Base-by-base conservation (phyloP, 108 stramenopile genomes). In the Skeletonema tropicum region DNA sequence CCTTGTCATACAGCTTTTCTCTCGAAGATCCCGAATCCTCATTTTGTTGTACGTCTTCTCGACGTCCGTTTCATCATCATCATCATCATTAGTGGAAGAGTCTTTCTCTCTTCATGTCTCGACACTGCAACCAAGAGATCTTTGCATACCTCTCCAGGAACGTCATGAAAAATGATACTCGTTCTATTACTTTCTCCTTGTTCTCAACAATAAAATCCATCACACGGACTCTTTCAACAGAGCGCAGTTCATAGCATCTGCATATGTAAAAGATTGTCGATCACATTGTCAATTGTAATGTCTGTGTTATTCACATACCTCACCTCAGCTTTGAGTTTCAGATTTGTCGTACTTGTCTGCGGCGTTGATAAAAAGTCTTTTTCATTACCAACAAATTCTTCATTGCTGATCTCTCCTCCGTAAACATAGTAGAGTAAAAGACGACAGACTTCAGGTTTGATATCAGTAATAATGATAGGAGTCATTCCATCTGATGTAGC, bases 121-220 rank as follows among this genome's bases (percentile, higher is more conserved):
- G 25, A 14, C 58, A 59, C 12, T 12, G 58, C 58, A 9, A n/a
- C 58, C 58, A 59, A 30, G 10, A 59, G 58, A 30, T 59, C 58
- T 30, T 59, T 59, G 58, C 11, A 26, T 3, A 59, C n/a, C 2
- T 26, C 25, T 59, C 58, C 58, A 12, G 58, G 58, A 9, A 59
- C 58, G n/a, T 59, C n/a, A 17, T 59, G 26, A 8, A n/a, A n/a
- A 35, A 35, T 35, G 35, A 35, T 35, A 35, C 35, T 6, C 35
- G 4, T 6, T 35, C 6, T 8, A 35, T 35, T 5, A 35, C 58
- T 5, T 60, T 35, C 38, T 36, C 26, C 2, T 48, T 48, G 31
- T 65, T 42, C 17, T 49, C 46, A 32, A 66, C 72, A 36, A 73
- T 46, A 49, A 55, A 66, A 26, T 73, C 72, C 64, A 73, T 46